Evolutionary conservation across 352 stramenopile species (phyloP), one percentile per base, ranked within the genome.

Genomic region (Phytophthora hibernalis): DNA sequence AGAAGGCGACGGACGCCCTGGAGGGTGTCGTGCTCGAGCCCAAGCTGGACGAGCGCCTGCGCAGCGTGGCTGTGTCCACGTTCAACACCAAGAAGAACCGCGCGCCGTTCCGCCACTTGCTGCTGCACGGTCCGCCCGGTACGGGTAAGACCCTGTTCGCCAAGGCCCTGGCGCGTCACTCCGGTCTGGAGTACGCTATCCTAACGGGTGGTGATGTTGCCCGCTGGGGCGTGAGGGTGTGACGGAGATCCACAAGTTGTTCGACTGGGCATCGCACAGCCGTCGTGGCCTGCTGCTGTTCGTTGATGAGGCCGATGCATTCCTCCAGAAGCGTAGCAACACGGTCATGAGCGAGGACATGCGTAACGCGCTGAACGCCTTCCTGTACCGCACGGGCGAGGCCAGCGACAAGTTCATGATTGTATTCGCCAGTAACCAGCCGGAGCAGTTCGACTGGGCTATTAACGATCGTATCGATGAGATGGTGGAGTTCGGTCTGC

Each of bases 401-500:
- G 95, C 97, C 52, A 99, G 94, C 68, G 94, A 99, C 78, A 98
- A 99, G 75, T 99, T 99, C 76, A 99, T 99, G 97, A 98, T 99
- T 70, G 97, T 99, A 48, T 99, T 99, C 72, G 98, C 98, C 11
- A 99, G 94, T 74, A 99, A 99, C 85, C 95, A 99, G 80, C 97
- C 98, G 28, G 92, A 98, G 68, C 95, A 99, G 77, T 99, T 99
- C 68, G 98, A 99, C 74, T 97, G 91, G 82, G 98, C 98, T 44
- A 97, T 99, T 71, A 98, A 98, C 82, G 98, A 99, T 92, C 96
- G 98, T 89, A 98, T 99, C 52, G 98, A 99, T 85, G 98, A 99
- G 83, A 99, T 99, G 89, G 95, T 99, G 28, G 87, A 98, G 78
- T 99, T 99, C 68, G 75, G 84, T 15, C 80, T 99, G 30, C 98